Evolutionary conservation across 306 rosid genomes (phyloP).

Genomic region (Purshia tridentata): DNA sequence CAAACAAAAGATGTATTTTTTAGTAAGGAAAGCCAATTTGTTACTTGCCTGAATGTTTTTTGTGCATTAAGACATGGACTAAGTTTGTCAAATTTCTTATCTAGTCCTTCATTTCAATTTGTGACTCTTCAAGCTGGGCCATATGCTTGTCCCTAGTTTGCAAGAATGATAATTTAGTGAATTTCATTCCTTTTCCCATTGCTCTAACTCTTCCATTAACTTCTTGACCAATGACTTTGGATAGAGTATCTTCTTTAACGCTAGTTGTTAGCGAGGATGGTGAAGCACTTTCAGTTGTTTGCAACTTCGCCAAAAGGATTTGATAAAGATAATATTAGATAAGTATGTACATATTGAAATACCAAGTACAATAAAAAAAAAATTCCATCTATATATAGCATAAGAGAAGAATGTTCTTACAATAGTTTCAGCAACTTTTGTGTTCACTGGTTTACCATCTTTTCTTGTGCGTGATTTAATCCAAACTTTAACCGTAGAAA

Average conservation of each 20-base stretch:
- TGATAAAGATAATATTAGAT: too few relatives aligned
- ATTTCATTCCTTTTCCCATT: background rate
- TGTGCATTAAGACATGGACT: background rate
- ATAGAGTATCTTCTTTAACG: conserved; percentile 5
- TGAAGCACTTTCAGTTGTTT: background rate
- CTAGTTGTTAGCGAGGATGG: background rate
- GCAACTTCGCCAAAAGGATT: background rate
- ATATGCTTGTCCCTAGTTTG: background rate
- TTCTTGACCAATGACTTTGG: background rate
- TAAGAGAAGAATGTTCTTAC: background rate
- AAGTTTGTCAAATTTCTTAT: too few relatives aligned
- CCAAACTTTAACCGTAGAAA: conserved; percentile 9
- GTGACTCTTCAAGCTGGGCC: background rate
- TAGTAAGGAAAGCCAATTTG: too few relatives aligned
- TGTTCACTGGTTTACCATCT: background rate
- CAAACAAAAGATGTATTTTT: background rate
- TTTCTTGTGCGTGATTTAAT: background rate
- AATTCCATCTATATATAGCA: too few relatives aligned
- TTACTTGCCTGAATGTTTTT: conserved; percentile 12
- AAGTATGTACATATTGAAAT: background rate
- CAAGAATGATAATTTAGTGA: background rate
- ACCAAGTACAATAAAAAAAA: background rate
- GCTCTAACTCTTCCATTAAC: background rate
- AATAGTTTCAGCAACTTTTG: background rate
- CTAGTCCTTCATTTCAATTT: background rate